Evolutionary conservation across 768 basidiomycete genomes (phyloP), one percentile per base, ranked within the genome.

Genomic region (Pluteus cervinus): DNA sequence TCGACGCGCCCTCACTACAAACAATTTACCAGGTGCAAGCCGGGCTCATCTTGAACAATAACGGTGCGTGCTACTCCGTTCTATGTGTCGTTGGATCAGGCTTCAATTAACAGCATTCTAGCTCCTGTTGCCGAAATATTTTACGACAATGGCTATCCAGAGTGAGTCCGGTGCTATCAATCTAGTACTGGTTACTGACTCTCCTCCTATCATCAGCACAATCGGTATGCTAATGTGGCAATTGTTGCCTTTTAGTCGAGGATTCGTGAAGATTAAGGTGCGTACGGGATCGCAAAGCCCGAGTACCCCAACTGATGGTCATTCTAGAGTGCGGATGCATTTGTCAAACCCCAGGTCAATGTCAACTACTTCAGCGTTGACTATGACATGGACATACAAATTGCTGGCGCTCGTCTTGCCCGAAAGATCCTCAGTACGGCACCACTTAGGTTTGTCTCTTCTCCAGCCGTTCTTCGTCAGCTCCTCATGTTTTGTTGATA

Each of bases 231-330:
- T 63, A 39, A 61, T 67, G 55, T 78, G 76, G 75, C 64, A 65
- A 37, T 61, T 78, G 12, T 61, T 78, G 4, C 75, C 75, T 2
- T 76, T 76, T 56, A 69, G 69, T 51, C 55, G 75, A 17, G 76
- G 76, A 5, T 63, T 48, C n/a, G 68, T 76, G 20, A 57, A 56
- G 33, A 68, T 75, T 46, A 65, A 55, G 5, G 71, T 73, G 28
- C 29, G 39, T 41, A 14, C 26, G 23, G 41, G 7, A 16, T 16
- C 41, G 18, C 18, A 2, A n/a, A 25, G 6, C 10, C 25, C 11
- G 3, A 24, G 23, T 23, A 21, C 29, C 14, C 18, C 29, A 2
- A 38, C 21, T 20, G n/a, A 16, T 16, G 24, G 20, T 18, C 1
- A 11, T 10, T 33, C 4, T 29, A 75, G 69, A 68, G 63, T 23